phyloP scores from a whole-genome alignment of 1,139 yeast genomes.

The Arxiozyma heterogenica region DNA sequence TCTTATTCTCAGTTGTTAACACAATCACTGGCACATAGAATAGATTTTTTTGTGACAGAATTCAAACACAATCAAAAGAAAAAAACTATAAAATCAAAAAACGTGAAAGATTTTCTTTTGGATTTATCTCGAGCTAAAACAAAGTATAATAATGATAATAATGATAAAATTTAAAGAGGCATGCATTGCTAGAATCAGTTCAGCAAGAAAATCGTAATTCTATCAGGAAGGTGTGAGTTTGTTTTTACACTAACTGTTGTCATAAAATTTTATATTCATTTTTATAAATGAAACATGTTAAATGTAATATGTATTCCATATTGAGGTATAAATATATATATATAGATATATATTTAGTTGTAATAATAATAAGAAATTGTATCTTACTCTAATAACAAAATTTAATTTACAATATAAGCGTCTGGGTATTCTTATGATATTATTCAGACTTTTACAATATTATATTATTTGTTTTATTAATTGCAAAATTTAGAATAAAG shows the following conservation, averaged over 20 bases:
- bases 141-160: background rate
- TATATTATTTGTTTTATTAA: too few species aligned
- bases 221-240: background rate
- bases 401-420: background rate
- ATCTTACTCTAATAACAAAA: background rate
- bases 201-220: too few species aligned
- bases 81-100: background rate
- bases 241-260: too few species aligned
- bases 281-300: background rate
- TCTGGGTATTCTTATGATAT: background rate
- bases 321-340: too few species aligned
- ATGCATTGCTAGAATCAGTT: background rate
- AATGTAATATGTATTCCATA: background rate
- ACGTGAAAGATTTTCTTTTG: background rate
- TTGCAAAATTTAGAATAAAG: background rate
- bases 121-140: constrained; percentile 5
- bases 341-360: background rate
- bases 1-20: constrained; percentile 10
- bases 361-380: background rate
- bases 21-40: constrained; percentile 6
- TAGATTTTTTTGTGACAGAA: constrained; percentile 4
- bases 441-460: too few species aligned
- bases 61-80: constrained; percentile 1
- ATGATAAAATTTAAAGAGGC: too few species aligned
- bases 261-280: background rate